phyloP scores from a whole-genome alignment of 805 yeast species.

The Zygotorulaspora florentina region DNA sequence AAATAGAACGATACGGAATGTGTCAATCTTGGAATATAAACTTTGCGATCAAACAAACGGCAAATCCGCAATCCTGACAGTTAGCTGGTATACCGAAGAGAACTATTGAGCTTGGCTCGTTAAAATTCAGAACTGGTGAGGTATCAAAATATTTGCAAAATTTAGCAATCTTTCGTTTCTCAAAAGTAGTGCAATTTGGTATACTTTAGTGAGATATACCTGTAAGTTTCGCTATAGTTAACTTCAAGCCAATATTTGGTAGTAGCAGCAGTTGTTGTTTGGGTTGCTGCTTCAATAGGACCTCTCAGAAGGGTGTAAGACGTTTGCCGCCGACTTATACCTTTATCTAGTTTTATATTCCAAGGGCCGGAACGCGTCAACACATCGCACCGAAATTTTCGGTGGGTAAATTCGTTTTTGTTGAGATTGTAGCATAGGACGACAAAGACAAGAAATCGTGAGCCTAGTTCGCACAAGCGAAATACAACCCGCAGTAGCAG shows the following conservation, averaged over 20 bases:
- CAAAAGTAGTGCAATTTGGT: too few species aligned
- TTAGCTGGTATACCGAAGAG: too few species aligned
- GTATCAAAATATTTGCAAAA: too few species aligned
- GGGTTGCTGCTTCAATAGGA: neutral
- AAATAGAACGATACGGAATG: neutral
- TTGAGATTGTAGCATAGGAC: conserved; percentile 2
- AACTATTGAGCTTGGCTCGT: too few species aligned
- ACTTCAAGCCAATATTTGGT: neutral
- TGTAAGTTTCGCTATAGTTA: neutral
- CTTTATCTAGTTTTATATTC: conserved; percentile 4
- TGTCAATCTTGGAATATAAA: neutral
- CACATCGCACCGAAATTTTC: conserved; percentile 5
- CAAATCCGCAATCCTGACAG: neutral
- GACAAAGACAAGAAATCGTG: neutral
- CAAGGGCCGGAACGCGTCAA: neutral
- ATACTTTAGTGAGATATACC: too few species aligned
- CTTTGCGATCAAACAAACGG: neutral
- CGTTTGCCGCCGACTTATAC: conserved; percentile 12
- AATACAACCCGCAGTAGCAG: too few species aligned
- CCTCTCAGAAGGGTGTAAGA: neutral
- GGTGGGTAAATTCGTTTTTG: conserved; percentile 9
- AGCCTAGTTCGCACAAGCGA: too few species aligned
- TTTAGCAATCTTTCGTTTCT: neutral
- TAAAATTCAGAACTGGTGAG: too few species aligned
- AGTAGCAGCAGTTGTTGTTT: conserved; percentile 1